Percentiles rank a stretch among this genome's conserved stretches.
Evolutionary conservation across 2,329 filamentous ascomycete genomes (phyloP).

Genomic region (Lachnellula willkommii): DNA sequence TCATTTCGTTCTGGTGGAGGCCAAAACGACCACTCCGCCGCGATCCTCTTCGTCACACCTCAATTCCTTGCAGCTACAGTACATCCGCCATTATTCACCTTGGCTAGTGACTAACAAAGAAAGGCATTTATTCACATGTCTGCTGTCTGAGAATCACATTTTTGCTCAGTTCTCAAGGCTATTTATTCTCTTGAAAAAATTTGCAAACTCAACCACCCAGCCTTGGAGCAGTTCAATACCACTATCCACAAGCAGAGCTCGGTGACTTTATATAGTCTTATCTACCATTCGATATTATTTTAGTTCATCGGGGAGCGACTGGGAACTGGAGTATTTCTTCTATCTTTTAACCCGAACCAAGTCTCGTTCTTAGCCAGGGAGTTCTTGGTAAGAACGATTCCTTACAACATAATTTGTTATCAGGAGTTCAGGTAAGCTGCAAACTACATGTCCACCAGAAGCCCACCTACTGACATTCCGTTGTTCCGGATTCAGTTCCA

Average conservation of each 20-base stretch:
- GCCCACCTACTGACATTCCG: neutral
- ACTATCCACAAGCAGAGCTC: neutral
- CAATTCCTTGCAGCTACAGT: neutral
- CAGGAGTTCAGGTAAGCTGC: neutral
- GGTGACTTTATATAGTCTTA: neutral
- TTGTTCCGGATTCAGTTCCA: neutral
- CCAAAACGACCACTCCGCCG: neutral
- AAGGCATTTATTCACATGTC: no score
- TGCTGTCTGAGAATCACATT: no score
- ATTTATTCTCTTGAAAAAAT: neutral
- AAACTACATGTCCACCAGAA: neutral
- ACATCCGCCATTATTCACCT: neutral
- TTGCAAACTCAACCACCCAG: no score
- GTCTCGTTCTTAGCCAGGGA: neutral
- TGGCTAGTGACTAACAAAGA: no score
- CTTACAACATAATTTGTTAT: neutral
- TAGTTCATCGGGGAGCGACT: neutral
- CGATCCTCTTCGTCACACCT: neutral
- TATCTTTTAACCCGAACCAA: neutral
- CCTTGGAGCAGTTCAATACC: no score
- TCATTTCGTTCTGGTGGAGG: neutral
- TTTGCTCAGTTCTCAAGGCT: no score
- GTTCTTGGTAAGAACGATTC: neutral
- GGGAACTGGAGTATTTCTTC: neutral
- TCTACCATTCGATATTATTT: no score